Base-by-base conservation (phyloP, 805 yeast genomes). In the Suhomyces faveliae region DNA sequence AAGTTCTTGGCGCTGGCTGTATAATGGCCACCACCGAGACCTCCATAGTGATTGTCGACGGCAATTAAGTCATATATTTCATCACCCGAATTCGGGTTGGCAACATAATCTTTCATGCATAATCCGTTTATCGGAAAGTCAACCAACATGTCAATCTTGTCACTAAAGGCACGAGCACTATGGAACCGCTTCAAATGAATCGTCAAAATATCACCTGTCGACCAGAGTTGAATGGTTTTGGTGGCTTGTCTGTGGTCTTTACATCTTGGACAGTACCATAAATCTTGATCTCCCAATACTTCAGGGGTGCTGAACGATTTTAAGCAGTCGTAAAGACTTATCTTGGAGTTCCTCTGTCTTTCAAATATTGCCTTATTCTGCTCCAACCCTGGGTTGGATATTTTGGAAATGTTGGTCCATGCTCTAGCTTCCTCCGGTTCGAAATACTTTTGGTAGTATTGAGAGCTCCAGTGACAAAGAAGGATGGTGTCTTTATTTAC, bases 1-100 rank as follows among this genome's bases (percentile, higher is more conserved):
- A 81, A 84, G 60, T 91, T 91, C 63, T 85, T 86, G 0, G 80
- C 96, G 59, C 83, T 85, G 0, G 98, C 87, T 1, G 99, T 94
- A 66, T 94, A 92, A 70, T 94, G 98, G 1, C 99, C 98, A 4
- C 98, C 98, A 0, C 98, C 97, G 15, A 92, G 72, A 0, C 97
- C 97, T 43, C 98, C 99, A 63, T 77, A 90, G 62, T 94, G 99
- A 63, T 92, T 94, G 63, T 91, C 98, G 19, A 94, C 97, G 0
- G 94, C 98, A 57, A 88, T 76, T 52, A 94, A 71, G 62, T 94
- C 98, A 65, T 92, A 92, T 1, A 87, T 61, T n/a, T 24, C 61
- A 40, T 58, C 70, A 11, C 63, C 62, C 70, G 51, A 35, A 4
- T 53, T 49, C 3, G 63, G 59, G 35, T 65, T 62, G 6, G 70